Evolutionary conservation across 1,139 yeast species (phyloP).

Genomic region (Candida sojae): DNA sequence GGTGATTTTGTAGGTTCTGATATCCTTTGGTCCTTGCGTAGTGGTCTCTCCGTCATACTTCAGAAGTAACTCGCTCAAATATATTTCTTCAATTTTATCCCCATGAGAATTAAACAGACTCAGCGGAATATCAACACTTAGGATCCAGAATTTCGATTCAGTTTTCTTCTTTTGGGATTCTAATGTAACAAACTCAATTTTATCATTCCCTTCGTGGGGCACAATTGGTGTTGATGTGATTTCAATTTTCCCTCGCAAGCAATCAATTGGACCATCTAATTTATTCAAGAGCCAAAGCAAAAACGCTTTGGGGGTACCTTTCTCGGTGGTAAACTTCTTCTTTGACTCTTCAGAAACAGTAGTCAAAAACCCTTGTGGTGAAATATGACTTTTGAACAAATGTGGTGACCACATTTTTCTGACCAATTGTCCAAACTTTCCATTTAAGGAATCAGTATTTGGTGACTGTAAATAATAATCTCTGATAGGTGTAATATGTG

Average conservation of each 20-base stretch:
- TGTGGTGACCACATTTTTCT: conserved; percentile 66
- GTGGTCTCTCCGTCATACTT: conserved; percentile 41
- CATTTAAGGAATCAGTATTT: conserved; percentile 25
- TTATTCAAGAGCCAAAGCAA: conserved; percentile 53
- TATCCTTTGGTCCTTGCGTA: conserved; percentile 20
- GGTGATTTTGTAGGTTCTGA: conserved; percentile 40
- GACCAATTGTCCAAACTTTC: conserved; percentile 44
- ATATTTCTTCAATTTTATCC: conserved; percentile 55
- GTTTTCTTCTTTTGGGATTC: conserved; percentile 17
- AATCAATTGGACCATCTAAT: conserved; percentile 5
- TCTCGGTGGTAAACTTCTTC: conserved; percentile 35
- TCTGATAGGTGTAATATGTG: conserved; percentile 56
- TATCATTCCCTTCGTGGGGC: conserved; percentile 19
- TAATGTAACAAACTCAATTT: conserved; percentile 22
- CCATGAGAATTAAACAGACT: conserved; percentile 46
- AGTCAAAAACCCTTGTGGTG: conserved; percentile 68
- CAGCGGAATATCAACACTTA: conserved; percentile 61
- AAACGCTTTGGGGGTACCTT: conserved; percentile 49
- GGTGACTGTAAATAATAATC: conserved; percentile 45
- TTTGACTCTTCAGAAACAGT: conserved; percentile 43
- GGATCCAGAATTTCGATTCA: conserved; percentile 54
- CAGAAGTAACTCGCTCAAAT: conserved; percentile 44
- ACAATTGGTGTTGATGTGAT: conserved; percentile 27
- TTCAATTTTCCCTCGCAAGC: conserved; percentile 56
- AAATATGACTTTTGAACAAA: conserved; percentile 60